Conservation (phyloP, 768 basidiomycete genomes). For the Tubosaeta sp. region DNA sequence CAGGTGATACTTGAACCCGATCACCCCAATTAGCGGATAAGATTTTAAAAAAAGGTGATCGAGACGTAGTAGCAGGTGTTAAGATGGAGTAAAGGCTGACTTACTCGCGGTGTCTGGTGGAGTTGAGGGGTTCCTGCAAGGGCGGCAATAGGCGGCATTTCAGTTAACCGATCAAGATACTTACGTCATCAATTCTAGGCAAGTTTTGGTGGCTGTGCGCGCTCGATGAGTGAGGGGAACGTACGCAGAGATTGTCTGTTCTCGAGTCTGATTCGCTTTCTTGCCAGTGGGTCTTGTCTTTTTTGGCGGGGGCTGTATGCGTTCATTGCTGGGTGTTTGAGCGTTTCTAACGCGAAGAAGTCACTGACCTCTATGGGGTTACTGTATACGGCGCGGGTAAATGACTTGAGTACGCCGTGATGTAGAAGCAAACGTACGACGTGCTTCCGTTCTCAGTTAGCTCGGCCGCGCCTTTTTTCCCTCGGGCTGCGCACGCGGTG, state of each 20-base stretch:
- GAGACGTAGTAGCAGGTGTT: conserved; percentile 8
- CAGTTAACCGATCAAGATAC: conserved; percentile 15
- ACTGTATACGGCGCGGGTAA: conserved; percentile 16
- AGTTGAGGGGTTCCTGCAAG: conserved; percentile 25
- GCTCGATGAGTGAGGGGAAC: background rate
- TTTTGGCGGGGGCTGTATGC: conserved; percentile 34
- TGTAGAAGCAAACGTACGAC: conserved; percentile 23
- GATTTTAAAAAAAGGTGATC: conserved; percentile 6
- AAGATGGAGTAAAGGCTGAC: conserved; percentile 23
- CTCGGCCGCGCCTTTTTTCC: conserved; percentile 8
- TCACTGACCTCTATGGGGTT: conserved; percentile 24
- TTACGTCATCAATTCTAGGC: conserved; percentile 33
- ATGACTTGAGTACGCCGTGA: background rate
- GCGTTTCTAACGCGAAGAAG: conserved; percentile 1
- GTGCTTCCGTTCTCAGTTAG: conserved; percentile 4
- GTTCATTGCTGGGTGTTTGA: conserved; percentile 2
- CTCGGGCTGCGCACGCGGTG: conserved; percentile 13
- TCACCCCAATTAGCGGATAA: conserved; percentile 17
- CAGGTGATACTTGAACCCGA: conserved; percentile 21
- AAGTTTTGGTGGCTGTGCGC: background rate
- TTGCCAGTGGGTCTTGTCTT: conserved; percentile 34
- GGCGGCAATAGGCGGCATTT: conserved; percentile 13
- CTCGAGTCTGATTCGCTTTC: conserved; percentile 17
- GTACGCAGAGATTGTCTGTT: conserved; percentile 17
- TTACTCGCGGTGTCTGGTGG: conserved; percentile 28